These are phyloP conservation scores for Coemansia sp. DNA, from an alignment of 192 early-diverging fungal genomes.

Conservation along the genomic window DNA sequence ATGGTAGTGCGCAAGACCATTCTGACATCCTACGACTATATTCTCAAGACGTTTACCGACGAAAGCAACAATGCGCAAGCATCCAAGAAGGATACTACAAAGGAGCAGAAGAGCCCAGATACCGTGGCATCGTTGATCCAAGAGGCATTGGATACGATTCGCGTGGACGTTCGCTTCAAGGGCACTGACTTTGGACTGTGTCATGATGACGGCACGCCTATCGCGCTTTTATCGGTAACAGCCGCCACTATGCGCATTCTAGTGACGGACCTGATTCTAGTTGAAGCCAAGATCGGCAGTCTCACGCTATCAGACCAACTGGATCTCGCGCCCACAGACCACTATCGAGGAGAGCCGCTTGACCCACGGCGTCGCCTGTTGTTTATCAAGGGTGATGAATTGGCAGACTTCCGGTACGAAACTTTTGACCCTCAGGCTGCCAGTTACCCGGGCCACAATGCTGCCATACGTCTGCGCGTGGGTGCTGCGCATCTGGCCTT, in stretches of 20 bases:
- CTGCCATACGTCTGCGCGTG: slow-evolving; percentile 71
- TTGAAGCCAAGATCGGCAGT: slow-evolving; percentile 73
- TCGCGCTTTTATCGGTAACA: slow-evolving; percentile 76
- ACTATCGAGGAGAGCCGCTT: background rate
- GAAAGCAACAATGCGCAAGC: slow-evolving; percentile 26
- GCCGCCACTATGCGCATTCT: slow-evolving; percentile 67
- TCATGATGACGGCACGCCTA: slow-evolving; percentile 68
- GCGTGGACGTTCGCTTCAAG: slow-evolving; percentile 73
- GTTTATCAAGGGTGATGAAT: slow-evolving; percentile 78
- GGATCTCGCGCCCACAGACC: slow-evolving; percentile 30
- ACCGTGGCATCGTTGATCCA: slow-evolving; percentile 42
- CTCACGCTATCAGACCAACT: slow-evolving; percentile 70
- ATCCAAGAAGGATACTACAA: background rate
- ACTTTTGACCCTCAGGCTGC: slow-evolving; percentile 65
- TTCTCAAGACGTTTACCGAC: slow-evolving; percentile 73
- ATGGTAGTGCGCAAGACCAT: slow-evolving; percentile 86
- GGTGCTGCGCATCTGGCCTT: slow-evolving; percentile 83
- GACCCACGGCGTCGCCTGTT: slow-evolving; percentile 62
- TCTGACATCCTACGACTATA: slow-evolving; percentile 81
- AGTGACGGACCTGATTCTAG: slow-evolving; percentile 62
- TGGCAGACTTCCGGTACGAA: slow-evolving; percentile 88
- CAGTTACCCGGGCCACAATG: slow-evolving; percentile 85
- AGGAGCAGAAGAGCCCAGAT: background rate
- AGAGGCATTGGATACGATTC: slow-evolving; percentile 64
- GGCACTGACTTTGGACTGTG: slow-evolving; percentile 84